Conservation (phyloP, 2,329 filamentous ascomycete species). For the Xylaria sp. region DNA sequence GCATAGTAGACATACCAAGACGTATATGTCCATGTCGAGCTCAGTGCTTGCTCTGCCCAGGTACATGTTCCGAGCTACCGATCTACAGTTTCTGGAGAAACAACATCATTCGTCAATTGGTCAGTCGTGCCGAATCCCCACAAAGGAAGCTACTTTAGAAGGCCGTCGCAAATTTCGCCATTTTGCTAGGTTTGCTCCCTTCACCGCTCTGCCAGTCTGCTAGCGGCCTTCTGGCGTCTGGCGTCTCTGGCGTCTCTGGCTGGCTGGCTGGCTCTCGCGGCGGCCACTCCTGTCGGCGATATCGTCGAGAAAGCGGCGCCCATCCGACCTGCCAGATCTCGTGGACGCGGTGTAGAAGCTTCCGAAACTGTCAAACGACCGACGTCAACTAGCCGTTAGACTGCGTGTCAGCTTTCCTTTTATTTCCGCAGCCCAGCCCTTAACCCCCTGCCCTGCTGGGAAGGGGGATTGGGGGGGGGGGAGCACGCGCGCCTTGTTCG, state of each 20-base stretch:
- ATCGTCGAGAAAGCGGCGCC: not conserved
- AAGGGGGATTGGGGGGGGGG: conserved; percentile 7
- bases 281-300: not conserved
- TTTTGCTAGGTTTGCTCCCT: not conserved
- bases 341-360: not conserved
- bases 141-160: not conserved
- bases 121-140: not conserved
- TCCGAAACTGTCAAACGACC: not conserved
- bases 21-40: too few relatives aligned
- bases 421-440: too few relatives aligned
- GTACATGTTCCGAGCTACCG: not conserved
- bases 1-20: too few relatives aligned
- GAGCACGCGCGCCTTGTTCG: conserved; percentile 28
- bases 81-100: not conserved
- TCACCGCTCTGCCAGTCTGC: not conserved
- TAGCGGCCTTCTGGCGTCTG: too few relatives aligned
- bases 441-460: too few relatives aligned
- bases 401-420: not conserved
- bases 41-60: too few relatives aligned
- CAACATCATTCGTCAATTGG: not conserved
- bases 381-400: not conserved
- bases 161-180: not conserved
- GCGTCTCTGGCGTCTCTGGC: too few relatives aligned
- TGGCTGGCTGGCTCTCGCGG: too few relatives aligned
- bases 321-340: not conserved